Evolutionary conservation across 176 grass and related monocot genomes (phyloP), one percentile per base, ranked within the genome.

Genomic region (Triticum monococcum): DNA sequence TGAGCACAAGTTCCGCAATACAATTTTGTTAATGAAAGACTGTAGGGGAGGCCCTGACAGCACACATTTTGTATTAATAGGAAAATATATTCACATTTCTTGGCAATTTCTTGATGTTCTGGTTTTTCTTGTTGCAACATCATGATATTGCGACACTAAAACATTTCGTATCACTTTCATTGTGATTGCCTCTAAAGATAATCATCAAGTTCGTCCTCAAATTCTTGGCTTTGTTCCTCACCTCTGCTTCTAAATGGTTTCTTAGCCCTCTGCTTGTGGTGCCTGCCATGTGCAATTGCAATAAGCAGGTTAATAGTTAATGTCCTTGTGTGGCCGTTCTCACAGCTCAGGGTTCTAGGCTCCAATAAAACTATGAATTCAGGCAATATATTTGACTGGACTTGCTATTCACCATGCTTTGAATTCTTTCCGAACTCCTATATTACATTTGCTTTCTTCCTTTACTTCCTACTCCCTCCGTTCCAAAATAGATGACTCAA

Each of bases 271-370:
- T 70, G 20, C 25, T 86, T 28, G n/a, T 78, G 33, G 16, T 86
- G 22, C 1, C 1, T 79, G 33, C 24, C 50, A 79, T 72, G 31
- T 35, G 35, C 64, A 60, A 28, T 35, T 43, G 32, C 84, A 45
- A 32, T 22, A 86, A 86, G 64, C 32, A 69, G 77, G 70, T 79
- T 38, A 72, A 72, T 80, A 35, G 4, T 71, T 72, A 78, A 69
- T 70, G 40, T 23, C 64, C 43, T 69, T 54, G 64, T 71, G 35
- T 71, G 68, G 68, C 38, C 33, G 4, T 56, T 59, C 56, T 59
- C 56, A 59, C 56, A 59, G 68, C 81, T 71, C 35, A 41, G 50
- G n/a, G 72, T 24, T 30, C 60, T 23, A 66, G 28, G 48, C 57
- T 77, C 12, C 59, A 77, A 65, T 46, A 84, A 43, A 75, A 30